Evolutionary conservation across 305 asterid species (phyloP).

Genomic region (Solanum aculeatissimum): DNA sequence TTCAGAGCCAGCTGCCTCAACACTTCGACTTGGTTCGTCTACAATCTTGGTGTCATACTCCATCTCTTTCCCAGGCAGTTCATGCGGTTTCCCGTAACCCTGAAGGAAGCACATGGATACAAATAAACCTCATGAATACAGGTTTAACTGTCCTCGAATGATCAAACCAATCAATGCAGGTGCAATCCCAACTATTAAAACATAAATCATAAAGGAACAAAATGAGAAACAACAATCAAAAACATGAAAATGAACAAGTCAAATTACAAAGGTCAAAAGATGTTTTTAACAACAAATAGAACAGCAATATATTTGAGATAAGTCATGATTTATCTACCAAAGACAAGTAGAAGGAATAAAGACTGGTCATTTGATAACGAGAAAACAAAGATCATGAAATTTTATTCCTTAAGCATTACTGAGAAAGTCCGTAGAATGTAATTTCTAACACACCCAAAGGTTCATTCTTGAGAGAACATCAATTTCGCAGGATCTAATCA

Average conservation of each 20-base stretch:
- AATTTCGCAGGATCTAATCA: neutral
- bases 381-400: neutral
- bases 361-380: neutral
- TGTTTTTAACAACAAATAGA: neutral
- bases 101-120: slow-evolving; percentile 1
- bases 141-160: neutral
- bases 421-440: neutral
- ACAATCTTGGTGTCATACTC: slow-evolving; percentile 33
- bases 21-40: slow-evolving; percentile 21
- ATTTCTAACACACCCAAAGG: neutral
- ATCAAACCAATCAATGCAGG: neutral
- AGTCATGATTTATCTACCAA: neutral
- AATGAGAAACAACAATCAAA: neutral
- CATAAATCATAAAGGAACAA: neutral
- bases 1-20: slow-evolving; percentile 26
- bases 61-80: slow-evolving; percentile 27
- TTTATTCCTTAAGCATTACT: neutral
- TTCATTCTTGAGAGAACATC: neutral
- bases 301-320: neutral
- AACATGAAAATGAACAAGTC: neutral
- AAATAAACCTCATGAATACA: neutral
- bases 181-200: neutral
- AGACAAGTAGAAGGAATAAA: neutral
- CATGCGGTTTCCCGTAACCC: slow-evolving; percentile 46
- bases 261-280: neutral